Evolutionary conservation across 2,329 filamentous ascomycete genomes (phyloP), one percentile per base, ranked within the genome.

Genomic region (Ceratocystis papillata): DNA sequence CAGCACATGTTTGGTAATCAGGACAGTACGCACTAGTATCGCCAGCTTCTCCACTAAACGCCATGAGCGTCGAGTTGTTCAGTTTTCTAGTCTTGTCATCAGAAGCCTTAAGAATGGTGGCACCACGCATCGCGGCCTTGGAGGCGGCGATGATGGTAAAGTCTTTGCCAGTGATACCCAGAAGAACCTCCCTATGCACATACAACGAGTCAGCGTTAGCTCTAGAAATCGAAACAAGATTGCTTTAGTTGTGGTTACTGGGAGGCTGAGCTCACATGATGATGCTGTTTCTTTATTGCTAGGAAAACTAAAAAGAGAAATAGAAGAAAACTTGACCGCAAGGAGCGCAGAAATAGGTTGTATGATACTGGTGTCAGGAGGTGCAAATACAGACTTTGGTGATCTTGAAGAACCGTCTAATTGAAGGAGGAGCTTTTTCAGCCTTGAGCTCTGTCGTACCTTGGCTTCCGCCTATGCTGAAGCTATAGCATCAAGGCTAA

Each of bases 91-190:
- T 99, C 85, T 99, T 99, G 83, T 99, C 93, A 78, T 99, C 95
- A 71, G 86, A 84, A 67, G 90, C 85, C 79, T 99, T 99, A 75
- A 99, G 87, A 77, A 99, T 88, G 68, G 93, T 96, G 70, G 91
- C 90, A 73, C 94, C 94, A 80, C 94, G 87, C 92, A 97, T 97
- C 73, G 92, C 90, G 75, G 94, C 94, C 82, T 99, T 97, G 70
- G 92, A 97, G 73, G 94, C 90, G 73, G 91, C 94, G 76, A 99
- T 87, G 83, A 99, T 86, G 80, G 92, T 95, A 78, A 96, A 99
- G 84, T 99, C 95, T 82, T 96, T 96, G 81, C 94, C 95, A 68
- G 93, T 96, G 77, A 99, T 96, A 74, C 94, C 94, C 72, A 99
- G 84, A 75, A 99, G 84, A 76, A 97, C 90, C 86, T 99, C 94